Base-by-base conservation (phyloP, 148 eudicot genomes). In the Camellia sinensis region DNA sequence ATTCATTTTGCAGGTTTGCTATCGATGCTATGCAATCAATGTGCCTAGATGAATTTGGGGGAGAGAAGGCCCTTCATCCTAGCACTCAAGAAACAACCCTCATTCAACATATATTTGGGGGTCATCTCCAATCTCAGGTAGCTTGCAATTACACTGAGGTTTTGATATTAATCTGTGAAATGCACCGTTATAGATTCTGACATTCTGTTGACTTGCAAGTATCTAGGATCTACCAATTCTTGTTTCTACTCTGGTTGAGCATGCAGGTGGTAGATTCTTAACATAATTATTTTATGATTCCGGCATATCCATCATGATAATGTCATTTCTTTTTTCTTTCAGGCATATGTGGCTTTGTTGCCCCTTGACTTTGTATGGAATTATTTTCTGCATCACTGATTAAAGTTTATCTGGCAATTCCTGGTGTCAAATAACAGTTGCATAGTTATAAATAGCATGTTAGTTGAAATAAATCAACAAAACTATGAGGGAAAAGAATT, bases 121-220 rank as follows among this genome's bases (percentile, higher is more conserved):
- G 98, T 73, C 97, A 89, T 79, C 97, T 95, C 78, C 93, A 90
- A 80, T 95, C 98, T 81, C 97, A 93, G 98, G 98, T 95, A 82
- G 70, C 67, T 74, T 78, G 50, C 29, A 44, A 12, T 45, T 29
- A 29, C 40, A 44, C 46, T 43, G 7, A 9, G 5, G 57, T 12
- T 50, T 72, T 72, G 61, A 37, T 74, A 54, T 41, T 50, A n/a
- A 21, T 0, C 13, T 4, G n/a, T 37, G 71, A 70, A 70, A 44
- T 70, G 12, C 73, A 44, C 73, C 13, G 3, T 13, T 63, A 21
- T 63, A 11, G 4, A 29, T 66, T 40, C 15, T 66, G 12, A 68
- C 52, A 44, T 68, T 37, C 0, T 17, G 19, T 37, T 10, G 44
- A 67, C 18, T 41, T 67, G 46, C 71, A n/a, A 22, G 41, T n/a